Evolutionary conservation across 768 basidiomycete genomes (phyloP).

Genomic region (Suillus decipiens): DNA sequence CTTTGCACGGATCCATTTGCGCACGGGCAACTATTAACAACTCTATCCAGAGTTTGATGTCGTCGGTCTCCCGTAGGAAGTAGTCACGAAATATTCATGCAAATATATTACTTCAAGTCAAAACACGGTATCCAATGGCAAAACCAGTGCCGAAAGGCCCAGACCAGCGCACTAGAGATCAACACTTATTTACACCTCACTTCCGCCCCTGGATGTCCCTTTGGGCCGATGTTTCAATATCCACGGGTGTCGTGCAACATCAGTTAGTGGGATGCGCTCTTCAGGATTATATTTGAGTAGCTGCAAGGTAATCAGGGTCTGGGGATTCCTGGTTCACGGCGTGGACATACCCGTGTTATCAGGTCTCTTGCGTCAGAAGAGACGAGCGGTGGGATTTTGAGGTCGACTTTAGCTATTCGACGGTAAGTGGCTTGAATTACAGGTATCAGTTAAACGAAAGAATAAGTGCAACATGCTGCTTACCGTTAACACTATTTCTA

Average conservation of each 20-base stretch:
- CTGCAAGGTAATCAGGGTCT: conserved; percentile 39
- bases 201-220: conserved; percentile 33
- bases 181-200: conserved; percentile 18
- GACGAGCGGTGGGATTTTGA: conserved; percentile 46
- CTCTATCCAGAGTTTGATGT: neutral
- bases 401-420: conserved; percentile 86
- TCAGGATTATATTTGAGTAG: conserved; percentile 82
- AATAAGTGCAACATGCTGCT: conserved; percentile 23
- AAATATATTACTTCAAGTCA: neutral
- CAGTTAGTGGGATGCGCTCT: conserved; percentile 69
- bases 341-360: conserved; percentile 40
- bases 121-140: neutral
- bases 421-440: conserved; percentile 74
- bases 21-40: neutral
- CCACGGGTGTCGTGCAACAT: conserved; percentile 87
- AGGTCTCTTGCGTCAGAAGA: conserved; percentile 47
- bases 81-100: neutral
- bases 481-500: conserved; percentile 72
- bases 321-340: conserved; percentile 13
- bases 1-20: neutral
- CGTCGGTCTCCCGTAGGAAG: neutral
- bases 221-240: conserved; percentile 69
- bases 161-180: neutral
- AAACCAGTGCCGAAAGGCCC: neutral
- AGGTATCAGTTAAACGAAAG: conserved; percentile 14